Evolutionary conservation across 2,329 filamentous ascomycete genomes (phyloP).

Genomic region (Alternaria atra): DNA sequence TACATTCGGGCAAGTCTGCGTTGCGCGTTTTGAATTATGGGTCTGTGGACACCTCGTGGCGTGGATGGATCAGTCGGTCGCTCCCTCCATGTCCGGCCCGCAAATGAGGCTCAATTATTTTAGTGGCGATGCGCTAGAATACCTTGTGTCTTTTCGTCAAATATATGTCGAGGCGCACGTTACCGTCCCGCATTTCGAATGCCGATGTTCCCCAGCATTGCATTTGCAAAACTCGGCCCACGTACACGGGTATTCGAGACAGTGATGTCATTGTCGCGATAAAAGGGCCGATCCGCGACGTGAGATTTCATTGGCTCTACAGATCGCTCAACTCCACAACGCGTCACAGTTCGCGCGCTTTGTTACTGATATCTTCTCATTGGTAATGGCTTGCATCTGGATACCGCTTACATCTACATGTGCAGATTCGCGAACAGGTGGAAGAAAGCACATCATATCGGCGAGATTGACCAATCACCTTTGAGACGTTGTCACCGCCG

Average conservation of each 20-base stretch:
- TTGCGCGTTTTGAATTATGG: background rate
- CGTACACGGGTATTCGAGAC: background rate
- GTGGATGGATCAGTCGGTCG: background rate
- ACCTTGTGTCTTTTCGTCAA: background rate
- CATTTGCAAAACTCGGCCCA: background rate
- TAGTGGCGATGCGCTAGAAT: background rate
- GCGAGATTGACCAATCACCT: slow-evolving; percentile 19
- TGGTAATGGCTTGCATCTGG: slow-evolving; percentile 27
- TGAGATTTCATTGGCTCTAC: background rate
- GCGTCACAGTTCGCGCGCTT: slow-evolving; percentile 20
- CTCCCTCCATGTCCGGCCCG: background rate
- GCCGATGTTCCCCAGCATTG: slow-evolving; percentile 9
- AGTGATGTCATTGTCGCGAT: slow-evolving; percentile 2
- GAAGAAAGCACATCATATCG: background rate
- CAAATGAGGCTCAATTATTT: background rate
- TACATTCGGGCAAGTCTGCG: background rate
- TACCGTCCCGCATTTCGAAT: background rate
- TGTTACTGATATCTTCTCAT: slow-evolving; percentile 12
- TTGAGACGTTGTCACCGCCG: slow-evolving; percentile 16
- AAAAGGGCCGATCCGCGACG: background rate
- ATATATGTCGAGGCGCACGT: background rate
- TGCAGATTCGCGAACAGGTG: slow-evolving; percentile 6
- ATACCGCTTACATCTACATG: slow-evolving; percentile 17
- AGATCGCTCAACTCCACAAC: slow-evolving; percentile 4
- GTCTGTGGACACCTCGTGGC: background rate